A percentile compares a stretch with the other conserved stretches of the same genome.
These are phyloP conservation scores for Aspergillus tanneri DNA, from an alignment of 2,329 filamentous ascomycete genomes.

Conservation along the genomic window DNA sequence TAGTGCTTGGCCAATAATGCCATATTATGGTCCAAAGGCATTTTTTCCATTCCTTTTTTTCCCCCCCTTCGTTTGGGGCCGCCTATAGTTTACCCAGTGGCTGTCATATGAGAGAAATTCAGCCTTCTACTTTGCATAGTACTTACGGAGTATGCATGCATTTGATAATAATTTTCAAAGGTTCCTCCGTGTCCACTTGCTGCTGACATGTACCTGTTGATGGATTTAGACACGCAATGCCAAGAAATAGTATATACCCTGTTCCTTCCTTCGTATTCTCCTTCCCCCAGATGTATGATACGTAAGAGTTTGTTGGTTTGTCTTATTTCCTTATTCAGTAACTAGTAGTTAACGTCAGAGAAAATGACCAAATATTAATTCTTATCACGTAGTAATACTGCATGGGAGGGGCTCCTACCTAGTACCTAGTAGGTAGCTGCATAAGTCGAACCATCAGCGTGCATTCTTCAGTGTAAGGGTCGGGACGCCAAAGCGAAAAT, in stretches of 20 bases:
- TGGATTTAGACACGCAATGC: background rate
- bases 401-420: background rate
- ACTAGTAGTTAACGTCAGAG: too few species aligned
- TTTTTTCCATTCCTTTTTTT: background rate
- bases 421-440: background rate
- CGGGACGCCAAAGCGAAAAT: background rate
- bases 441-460: background rate
- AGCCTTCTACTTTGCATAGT: background rate
- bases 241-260: background rate
- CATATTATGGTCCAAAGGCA: background rate
- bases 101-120: constrained; percentile 1
- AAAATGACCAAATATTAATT: too few species aligned
- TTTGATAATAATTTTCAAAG: background rate
- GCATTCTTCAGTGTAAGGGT: background rate
- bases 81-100: background rate
- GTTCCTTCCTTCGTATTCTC: background rate
- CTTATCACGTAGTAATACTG: background rate
- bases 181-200: background rate
- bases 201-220: background rate
- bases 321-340: too few species aligned
- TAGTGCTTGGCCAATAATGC: constrained; percentile 23
- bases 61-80: background rate
- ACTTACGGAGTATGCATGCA: background rate
- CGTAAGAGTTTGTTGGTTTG: background rate
- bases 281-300: background rate